phyloP scores from a whole-genome alignment of 2,329 filamentous ascomycete genomes.

The Trichocomaceae sp. region DNA sequence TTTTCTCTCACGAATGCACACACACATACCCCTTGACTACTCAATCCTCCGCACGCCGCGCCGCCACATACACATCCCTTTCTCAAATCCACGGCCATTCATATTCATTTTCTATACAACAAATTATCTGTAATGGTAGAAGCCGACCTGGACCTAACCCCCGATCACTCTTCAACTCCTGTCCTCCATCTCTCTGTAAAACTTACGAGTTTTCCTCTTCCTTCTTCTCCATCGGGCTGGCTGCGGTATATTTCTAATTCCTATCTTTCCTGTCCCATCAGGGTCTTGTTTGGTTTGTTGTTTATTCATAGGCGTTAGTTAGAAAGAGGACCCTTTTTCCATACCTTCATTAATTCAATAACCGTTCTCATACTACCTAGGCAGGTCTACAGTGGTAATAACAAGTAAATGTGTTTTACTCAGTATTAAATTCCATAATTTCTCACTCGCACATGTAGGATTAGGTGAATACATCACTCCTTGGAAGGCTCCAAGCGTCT shows the following conservation, averaged over 20 bases:
- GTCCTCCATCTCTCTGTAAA: not conserved
- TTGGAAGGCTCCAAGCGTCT: too few species aligned
- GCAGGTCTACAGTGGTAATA: not conserved
- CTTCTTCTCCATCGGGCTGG: not conserved
- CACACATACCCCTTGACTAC: not conserved
- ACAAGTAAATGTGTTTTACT: not conserved
- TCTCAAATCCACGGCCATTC: not conserved
- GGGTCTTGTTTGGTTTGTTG: not conserved
- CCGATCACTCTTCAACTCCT: not conserved
- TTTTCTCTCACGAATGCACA: not conserved
- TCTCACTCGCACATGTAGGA: too few species aligned
- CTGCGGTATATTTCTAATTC: not conserved
- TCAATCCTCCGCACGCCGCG: not conserved
- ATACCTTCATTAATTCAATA: not conserved
- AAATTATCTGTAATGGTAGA: constrained; percentile 1
- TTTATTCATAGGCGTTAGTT: not conserved
- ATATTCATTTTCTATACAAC: not conserved
- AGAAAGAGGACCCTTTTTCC: not conserved
- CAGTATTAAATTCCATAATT: not conserved
- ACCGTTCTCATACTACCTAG: not conserved
- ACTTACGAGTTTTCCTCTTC: not conserved
- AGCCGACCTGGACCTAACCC: not conserved
- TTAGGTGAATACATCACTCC: too few species aligned
- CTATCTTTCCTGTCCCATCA: not conserved
- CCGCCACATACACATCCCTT: not conserved